phyloP scores from a whole-genome alignment of 2,329 filamentous ascomycete species.

The Zarea fungicola region DNA sequence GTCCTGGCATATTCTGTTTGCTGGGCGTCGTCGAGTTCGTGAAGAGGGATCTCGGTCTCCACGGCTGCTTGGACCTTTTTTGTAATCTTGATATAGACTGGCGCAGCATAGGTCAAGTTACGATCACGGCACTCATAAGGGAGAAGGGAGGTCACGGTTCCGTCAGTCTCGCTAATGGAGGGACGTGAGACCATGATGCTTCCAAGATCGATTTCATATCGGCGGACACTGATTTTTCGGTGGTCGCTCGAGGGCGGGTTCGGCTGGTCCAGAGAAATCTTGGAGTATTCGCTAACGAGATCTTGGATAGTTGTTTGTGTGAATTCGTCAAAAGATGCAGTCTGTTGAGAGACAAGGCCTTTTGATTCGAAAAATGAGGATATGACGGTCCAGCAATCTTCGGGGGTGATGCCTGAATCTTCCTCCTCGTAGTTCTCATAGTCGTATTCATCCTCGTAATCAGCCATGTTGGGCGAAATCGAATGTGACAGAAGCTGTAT shows the following conservation, averaged over 20 bases:
- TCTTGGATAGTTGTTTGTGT: conserved; percentile 91
- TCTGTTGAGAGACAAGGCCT: conserved; percentile 92
- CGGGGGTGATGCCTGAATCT: conserved; percentile 74
- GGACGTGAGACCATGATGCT: conserved; percentile 84
- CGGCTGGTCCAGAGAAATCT: conserved; percentile 89
- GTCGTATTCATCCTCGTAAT: conserved; percentile 53
- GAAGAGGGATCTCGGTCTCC: conserved; percentile 61
- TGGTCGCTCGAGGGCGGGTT: conserved; percentile 71
- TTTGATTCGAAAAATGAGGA: conserved; percentile 95
- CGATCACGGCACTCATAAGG: conserved; percentile 94
- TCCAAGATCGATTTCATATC: conserved; percentile 94
- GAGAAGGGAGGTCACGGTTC: conserved; percentile 75
- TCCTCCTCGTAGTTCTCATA: conserved; percentile 68
- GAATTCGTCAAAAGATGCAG: conserved; percentile 98
- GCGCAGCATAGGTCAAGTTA: conserved; percentile 91
- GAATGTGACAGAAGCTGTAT: neutral
- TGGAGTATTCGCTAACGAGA: conserved; percentile 85
- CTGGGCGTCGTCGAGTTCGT: conserved; percentile 65
- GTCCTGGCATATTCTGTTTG: conserved; percentile 49
- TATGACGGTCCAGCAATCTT: conserved; percentile 98
- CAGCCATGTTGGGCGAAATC: conserved; percentile 39
- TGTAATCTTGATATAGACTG: conserved; percentile 82
- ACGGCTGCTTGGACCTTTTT: conserved; percentile 80
- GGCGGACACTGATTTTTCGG: conserved; percentile 75
- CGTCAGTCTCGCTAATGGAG: conserved; percentile 88